A percentile compares a stretch with the other conserved stretches of the same genome.
Evolutionary conservation across 2,329 filamentous ascomycete species (phyloP).

Genomic region (Ploettnerulaceae sp.): DNA sequence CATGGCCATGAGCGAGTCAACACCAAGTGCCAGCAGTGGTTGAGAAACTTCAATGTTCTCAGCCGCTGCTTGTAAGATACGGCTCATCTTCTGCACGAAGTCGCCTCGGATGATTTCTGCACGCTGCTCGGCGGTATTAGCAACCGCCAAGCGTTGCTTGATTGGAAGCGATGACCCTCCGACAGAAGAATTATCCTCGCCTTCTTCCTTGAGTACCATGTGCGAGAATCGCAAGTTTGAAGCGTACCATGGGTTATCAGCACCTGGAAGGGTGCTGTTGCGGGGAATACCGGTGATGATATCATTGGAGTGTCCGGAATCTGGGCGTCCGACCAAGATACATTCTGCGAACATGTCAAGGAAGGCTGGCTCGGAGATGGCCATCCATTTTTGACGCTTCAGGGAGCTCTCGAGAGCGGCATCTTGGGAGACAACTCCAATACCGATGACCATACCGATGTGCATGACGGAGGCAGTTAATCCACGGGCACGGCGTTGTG

Average conservation of each 20-base stretch:
- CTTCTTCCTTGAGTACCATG: slow-evolving; percentile 12
- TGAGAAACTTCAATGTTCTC: slow-evolving; percentile 28
- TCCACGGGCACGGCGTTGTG: slow-evolving; percentile 38
- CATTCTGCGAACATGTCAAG: slow-evolving; percentile 16
- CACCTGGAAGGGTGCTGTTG: slow-evolving; percentile 11
- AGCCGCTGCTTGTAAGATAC: slow-evolving; percentile 24
- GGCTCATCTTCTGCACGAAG: slow-evolving; percentile 24
- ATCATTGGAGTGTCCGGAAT: slow-evolving; percentile 12
- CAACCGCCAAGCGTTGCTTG: slow-evolving; percentile 10
- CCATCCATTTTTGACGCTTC: slow-evolving; percentile 15
- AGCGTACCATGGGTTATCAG: slow-evolving; percentile 14
- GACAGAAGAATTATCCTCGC: slow-evolving; percentile 9
- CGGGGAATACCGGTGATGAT: slow-evolving; percentile 14
- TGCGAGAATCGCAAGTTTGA: slow-evolving; percentile 15
- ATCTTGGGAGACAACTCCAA: slow-evolving; percentile 35
- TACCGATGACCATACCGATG: slow-evolving; percentile 44
- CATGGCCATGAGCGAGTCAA: slow-evolving; percentile 24
- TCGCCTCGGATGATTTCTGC: slow-evolving; percentile 12
- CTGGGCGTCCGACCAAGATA: slow-evolving; percentile 10
- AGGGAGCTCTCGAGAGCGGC: slow-evolving; percentile 13
- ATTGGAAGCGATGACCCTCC: slow-evolving; percentile 31
- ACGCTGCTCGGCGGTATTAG: slow-evolving; percentile 3
- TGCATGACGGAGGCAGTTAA: slow-evolving; percentile 46
- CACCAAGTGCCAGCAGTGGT: slow-evolving; percentile 33
- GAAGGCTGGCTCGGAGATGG: slow-evolving; percentile 15